Conservation (phyloP, 192 early-diverging fungal species). For the Entomortierella lignicola region DNA sequence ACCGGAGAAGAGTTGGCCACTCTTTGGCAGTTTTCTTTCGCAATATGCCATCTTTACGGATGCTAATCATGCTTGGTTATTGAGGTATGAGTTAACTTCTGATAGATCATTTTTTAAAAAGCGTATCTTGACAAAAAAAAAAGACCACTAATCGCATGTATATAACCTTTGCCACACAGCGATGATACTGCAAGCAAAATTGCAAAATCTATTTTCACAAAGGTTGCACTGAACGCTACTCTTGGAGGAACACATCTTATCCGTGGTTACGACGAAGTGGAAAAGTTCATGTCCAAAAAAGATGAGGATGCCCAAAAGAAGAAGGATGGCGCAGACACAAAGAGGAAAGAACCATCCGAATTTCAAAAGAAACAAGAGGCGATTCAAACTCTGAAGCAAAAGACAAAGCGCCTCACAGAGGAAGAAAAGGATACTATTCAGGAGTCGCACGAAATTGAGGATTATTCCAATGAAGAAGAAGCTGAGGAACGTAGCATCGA, state of each 20-base stretch:
- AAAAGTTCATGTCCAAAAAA: slow-evolving; percentile 62
- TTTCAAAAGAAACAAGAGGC: slow-evolving; percentile 36
- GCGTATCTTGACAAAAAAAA: too few relatives aligned
- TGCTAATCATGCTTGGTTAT: slow-evolving; percentile 69
- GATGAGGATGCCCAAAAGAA: slow-evolving; percentile 51
- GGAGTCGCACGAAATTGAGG: slow-evolving; percentile 60
- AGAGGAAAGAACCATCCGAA: slow-evolving; percentile 49
- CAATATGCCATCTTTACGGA: slow-evolving; percentile 81
- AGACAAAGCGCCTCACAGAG: slow-evolving; percentile 41
- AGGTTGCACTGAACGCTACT: slow-evolving; percentile 63
- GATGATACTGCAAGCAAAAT: slow-evolving; percentile 72
- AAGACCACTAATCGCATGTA: too few relatives aligned
- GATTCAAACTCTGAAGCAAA: slow-evolving; percentile 41
- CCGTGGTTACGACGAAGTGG: slow-evolving; percentile 81
- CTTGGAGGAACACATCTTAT: slow-evolving; percentile 77
- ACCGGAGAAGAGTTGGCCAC: slow-evolving; percentile 75
- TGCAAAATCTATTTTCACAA: slow-evolving; percentile 71
- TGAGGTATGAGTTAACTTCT: slow-evolving; percentile 34
- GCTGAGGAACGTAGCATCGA: slow-evolving; percentile 76
- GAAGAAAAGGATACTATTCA: slow-evolving; percentile 56
- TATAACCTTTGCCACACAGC: too few relatives aligned
- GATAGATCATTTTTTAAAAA: too few relatives aligned
- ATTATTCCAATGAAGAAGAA: slow-evolving; percentile 62
- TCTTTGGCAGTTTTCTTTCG: slow-evolving; percentile 82
- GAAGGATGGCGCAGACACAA: slow-evolving; percentile 50